Evolutionary conservation across 1,284 basidiomycete species (phyloP).

Genomic region (Phenoliferia sp.): DNA sequence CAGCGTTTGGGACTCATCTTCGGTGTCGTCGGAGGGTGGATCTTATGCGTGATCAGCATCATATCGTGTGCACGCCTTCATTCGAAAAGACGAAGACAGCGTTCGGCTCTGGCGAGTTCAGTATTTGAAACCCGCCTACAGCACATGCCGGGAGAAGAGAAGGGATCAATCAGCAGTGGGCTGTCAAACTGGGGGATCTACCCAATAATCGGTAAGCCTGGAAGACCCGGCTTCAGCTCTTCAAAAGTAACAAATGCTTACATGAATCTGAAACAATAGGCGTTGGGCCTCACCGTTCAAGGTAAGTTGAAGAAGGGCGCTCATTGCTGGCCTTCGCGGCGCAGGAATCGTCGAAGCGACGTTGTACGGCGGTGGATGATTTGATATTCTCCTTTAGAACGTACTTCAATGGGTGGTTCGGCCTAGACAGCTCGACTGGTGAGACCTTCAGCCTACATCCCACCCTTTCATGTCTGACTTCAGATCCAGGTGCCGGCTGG

Average conservation of each 20-base stretch:
- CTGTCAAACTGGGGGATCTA: conserved; percentile 14
- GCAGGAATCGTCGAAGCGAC: too few relatives aligned
- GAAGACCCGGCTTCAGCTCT: too few relatives aligned
- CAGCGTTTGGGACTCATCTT: conserved; percentile 14
- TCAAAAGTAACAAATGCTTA: too few relatives aligned
- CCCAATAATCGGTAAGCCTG: too few relatives aligned
- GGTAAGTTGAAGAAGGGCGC: too few relatives aligned
- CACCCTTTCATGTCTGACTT: background rate
- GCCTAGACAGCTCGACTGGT: conserved; percentile 10
- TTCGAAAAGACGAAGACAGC: too few relatives aligned
- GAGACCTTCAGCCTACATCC: background rate
- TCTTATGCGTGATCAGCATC: conserved; percentile 16
- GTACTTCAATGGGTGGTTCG: conserved; percentile 27
- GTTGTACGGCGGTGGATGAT: too few relatives aligned
- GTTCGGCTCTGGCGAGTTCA: conserved; percentile 11
- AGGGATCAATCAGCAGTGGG: background rate
- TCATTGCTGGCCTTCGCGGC: too few relatives aligned
- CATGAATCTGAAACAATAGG: too few relatives aligned
- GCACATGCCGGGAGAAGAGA: background rate
- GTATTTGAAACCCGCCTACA: conserved; percentile 11
- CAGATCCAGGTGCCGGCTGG: conserved; percentile 6
- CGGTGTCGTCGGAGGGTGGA: conserved; percentile 5
- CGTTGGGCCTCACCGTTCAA: too few relatives aligned
- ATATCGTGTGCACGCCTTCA: conserved; percentile 2
- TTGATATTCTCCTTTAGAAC: conserved; percentile 7